Percentiles rank a stretch among this genome's conserved stretches.
Conservation (phyloP, 78 protist species). For the Dictyostelium citrinum region DNA sequence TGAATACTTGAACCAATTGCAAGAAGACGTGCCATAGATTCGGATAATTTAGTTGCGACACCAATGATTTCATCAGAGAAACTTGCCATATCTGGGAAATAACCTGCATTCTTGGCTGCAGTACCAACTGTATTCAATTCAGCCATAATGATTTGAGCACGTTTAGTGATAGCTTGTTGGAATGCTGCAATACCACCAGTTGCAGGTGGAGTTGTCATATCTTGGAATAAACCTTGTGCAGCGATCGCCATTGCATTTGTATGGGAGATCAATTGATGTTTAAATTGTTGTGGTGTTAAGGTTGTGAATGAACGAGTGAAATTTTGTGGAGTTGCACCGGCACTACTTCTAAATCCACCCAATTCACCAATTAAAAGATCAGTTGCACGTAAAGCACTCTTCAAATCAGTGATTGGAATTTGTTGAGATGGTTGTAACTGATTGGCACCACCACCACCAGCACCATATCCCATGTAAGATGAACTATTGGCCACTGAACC, state of each 20-base stretch:
- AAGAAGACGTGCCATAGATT: slow-evolving; percentile 32
- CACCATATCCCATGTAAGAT: slow-evolving; percentile 2
- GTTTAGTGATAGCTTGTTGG: slow-evolving; percentile 32
- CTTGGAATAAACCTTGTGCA: slow-evolving; percentile 26
- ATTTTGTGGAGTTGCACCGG: neutral
- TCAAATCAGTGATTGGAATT: slow-evolving; percentile 72
- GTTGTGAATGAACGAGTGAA: slow-evolving; percentile 60
- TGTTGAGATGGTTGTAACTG: slow-evolving; percentile 55
- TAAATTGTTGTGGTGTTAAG: slow-evolving; percentile 70
- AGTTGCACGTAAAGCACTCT: slow-evolving; percentile 74
- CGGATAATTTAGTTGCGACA: slow-evolving; percentile 47
- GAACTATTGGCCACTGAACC: slow-evolving; percentile 6
- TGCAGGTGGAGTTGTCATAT: slow-evolving; percentile 45
- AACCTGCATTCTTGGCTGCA: slow-evolving; percentile 60
- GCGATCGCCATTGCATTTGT: slow-evolving; percentile 54
- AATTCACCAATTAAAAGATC: slow-evolving; percentile 64
- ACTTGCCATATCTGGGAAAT: slow-evolving; percentile 55
- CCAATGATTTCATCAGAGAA: slow-evolving; percentile 67
- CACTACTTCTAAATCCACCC: neutral
- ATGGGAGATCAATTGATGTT: slow-evolving; percentile 57
- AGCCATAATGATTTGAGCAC: slow-evolving; percentile 74
- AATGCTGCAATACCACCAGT: slow-evolving; percentile 59
- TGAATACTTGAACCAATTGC: neutral
- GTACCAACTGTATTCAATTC: slow-evolving; percentile 60
- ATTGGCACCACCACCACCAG: neutral